phyloP scores from a whole-genome alignment of 306 rosid genomes.

The Psophocarpus tetragonolobus region DNA sequence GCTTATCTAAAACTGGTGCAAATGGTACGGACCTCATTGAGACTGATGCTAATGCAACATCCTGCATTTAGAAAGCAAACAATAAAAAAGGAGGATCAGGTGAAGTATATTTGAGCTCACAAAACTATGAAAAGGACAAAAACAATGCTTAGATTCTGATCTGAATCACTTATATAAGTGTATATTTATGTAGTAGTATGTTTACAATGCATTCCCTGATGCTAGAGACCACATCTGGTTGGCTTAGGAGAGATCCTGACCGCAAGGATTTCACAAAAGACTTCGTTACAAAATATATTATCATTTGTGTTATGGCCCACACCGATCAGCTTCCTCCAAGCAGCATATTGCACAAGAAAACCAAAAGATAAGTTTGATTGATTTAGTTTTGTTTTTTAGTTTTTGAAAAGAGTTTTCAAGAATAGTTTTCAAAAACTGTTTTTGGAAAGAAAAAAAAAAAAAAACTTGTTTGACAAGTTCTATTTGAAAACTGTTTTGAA shows the following conservation, averaged over 20 bases:
- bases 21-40: slow-evolving; percentile 92
- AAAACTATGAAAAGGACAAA: neutral
- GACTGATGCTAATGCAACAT: slow-evolving; percentile 89
- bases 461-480: no score
- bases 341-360: neutral
- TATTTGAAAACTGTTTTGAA: no score
- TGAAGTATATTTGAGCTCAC: neutral
- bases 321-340: neutral
- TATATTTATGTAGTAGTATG: neutral
- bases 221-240: neutral
- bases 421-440: no score
- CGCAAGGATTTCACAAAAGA: neutral
- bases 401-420: no score
- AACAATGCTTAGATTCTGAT: slow-evolving; percentile 3
- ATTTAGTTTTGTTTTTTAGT: no score
- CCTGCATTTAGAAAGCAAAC: slow-evolving; percentile 53
- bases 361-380: no score
- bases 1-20: slow-evolving; percentile 82
- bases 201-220: neutral
- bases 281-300: neutral
- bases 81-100: slow-evolving; percentile 11
- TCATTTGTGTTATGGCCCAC: neutral
- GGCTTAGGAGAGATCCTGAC: neutral
- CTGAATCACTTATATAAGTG: neutral
- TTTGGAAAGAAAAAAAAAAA: no score